These are phyloP conservation scores for Curvularia eragrostidis DNA, from an alignment of 2,329 filamentous ascomycete species.

Conservation along the genomic window DNA sequence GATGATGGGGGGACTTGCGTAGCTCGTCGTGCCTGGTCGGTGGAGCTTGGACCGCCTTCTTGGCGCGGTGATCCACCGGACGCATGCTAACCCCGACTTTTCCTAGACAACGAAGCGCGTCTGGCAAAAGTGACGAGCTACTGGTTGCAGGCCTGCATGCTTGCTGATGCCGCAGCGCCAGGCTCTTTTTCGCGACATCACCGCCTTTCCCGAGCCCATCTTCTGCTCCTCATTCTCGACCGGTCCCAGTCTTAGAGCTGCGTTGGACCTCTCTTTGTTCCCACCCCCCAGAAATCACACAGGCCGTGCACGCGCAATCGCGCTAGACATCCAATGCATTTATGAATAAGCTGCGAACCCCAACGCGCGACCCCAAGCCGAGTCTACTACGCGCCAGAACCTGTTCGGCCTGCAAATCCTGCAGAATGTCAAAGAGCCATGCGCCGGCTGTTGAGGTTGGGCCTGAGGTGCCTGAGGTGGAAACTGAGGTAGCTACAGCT, in stretches of 20 bases:
- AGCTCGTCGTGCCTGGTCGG: slow-evolving; percentile 32
- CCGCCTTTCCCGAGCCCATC: slow-evolving; percentile 28
- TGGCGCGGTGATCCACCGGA: slow-evolving; percentile 18
- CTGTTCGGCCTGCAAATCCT: slow-evolving; percentile 70
- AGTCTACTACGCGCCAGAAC: slow-evolving; percentile 54
- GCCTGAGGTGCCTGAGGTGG: slow-evolving; percentile 75
- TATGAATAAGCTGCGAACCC: slow-evolving; percentile 30
- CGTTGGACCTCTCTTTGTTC: slow-evolving; percentile 2
- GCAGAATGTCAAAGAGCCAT: slow-evolving; percentile 56
- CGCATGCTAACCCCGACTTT: slow-evolving; percentile 16
- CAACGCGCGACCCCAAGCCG: slow-evolving; percentile 37
- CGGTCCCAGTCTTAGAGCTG: slow-evolving; percentile 28
- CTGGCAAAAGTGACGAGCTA: slow-evolving; percentile 11
- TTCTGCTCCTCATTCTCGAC: slow-evolving; percentile 35
- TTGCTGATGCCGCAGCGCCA: slow-evolving; percentile 27
- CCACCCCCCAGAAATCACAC: slow-evolving; percentile 14
- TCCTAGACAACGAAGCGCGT: slow-evolving; percentile 28
- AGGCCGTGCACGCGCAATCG: slow-evolving; percentile 19
- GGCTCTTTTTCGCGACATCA: slow-evolving; percentile 17
- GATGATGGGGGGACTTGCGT: slow-evolving; percentile 28
- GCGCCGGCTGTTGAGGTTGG: slow-evolving; percentile 60
- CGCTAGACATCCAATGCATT: slow-evolving; percentile 38
- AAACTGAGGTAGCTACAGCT: slow-evolving; percentile 71
- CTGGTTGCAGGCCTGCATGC: slow-evolving; percentile 24
- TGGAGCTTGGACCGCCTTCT: slow-evolving; percentile 25